Evolutionary conservation across 257 asterid genomes (phyloP).

Genomic region (Solanum acaule): DNA sequence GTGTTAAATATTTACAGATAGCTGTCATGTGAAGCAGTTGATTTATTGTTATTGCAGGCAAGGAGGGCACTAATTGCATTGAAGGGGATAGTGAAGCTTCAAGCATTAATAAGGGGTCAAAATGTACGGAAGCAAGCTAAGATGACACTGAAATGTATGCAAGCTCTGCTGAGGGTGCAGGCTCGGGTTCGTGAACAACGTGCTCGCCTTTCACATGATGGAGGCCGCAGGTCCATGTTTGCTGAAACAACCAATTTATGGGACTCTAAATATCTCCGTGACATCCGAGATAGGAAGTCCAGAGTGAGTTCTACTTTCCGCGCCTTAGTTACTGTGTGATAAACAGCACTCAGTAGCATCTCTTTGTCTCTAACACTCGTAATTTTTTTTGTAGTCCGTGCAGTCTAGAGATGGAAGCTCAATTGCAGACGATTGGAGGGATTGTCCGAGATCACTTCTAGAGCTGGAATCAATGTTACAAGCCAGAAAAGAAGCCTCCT

Average conservation of each 20-base stretch:
- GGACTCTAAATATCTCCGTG: slow-evolving; percentile 56
- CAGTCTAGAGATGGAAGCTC: slow-evolving; percentile 67
- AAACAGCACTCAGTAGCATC: background rate
- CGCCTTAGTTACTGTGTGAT: background rate
- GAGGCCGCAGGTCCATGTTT: slow-evolving; percentile 64
- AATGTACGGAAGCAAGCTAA: slow-evolving; percentile 81
- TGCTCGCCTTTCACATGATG: slow-evolving; percentile 69
- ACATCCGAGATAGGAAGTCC: slow-evolving; percentile 47
- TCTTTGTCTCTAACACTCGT: background rate
- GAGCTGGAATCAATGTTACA: slow-evolving; percentile 63
- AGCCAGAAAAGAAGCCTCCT: slow-evolving; percentile 67
- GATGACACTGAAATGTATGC: slow-evolving; percentile 88
- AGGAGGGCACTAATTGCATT: slow-evolving; percentile 85
- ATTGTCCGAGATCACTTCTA: slow-evolving; percentile 61
- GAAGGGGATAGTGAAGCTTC: slow-evolving; percentile 84
- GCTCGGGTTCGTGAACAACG: slow-evolving; percentile 84
- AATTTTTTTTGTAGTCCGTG: background rate
- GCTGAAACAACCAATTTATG: slow-evolving; percentile 54
- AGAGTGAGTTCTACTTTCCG: slow-evolving; percentile 26
- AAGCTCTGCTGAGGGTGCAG: slow-evolving; percentile 83
- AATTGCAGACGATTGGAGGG: slow-evolving; percentile 60
- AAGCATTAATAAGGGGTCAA: slow-evolving; percentile 90
- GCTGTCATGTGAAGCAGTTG: background rate
- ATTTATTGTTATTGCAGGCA: slow-evolving; percentile 32
- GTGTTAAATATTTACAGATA: background rate